A percentile compares a stretch with the other conserved stretches of the same genome.
Conservation (phyloP, 2,329 filamentous ascomycete species). For the Lasiodiplodia sp. region DNA sequence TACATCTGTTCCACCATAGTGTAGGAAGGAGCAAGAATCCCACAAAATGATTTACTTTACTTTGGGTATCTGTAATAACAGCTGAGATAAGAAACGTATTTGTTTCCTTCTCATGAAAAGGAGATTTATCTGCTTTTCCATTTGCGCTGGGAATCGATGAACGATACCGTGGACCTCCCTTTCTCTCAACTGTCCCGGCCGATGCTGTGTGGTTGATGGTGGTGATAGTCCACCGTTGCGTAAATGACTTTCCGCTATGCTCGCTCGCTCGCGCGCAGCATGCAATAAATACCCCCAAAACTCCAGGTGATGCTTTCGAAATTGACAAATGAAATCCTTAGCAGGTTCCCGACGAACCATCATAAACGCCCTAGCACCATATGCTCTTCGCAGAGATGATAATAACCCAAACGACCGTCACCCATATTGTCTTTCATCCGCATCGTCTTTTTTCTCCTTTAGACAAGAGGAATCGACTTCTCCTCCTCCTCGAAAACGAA, state of each 20-base stretch:
- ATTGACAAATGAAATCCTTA: neutral
- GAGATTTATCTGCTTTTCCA: neutral
- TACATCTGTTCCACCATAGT: neutral
- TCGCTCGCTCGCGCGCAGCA: neutral
- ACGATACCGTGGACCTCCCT: neutral
- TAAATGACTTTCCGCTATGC: neutral
- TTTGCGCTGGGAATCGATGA: neutral
- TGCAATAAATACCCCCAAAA: neutral
- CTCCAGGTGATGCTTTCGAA: neutral
- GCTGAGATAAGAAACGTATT: neutral
- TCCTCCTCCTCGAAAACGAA: constrained; percentile 55
- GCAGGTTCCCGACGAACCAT: neutral
- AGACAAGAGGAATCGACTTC: constrained; percentile 20
- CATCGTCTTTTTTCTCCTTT: neutral
- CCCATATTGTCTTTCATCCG: neutral
- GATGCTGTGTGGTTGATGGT: constrained; percentile 1
- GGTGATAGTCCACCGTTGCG: neutral
- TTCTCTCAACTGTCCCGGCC: neutral
- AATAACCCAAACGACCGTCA: neutral
- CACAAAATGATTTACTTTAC: constrained; percentile 7
- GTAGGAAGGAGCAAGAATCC: neutral
- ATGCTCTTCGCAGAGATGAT: neutral
- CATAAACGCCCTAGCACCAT: constrained; percentile 7
- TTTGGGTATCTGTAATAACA: constrained; percentile 12
- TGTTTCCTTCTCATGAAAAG: neutral